Percentiles rank a stretch among this genome's conserved stretches.
Conservation (phyloP, 495 filamentous ascomycete species). For the Annulohypoxylon bovei region DNA sequence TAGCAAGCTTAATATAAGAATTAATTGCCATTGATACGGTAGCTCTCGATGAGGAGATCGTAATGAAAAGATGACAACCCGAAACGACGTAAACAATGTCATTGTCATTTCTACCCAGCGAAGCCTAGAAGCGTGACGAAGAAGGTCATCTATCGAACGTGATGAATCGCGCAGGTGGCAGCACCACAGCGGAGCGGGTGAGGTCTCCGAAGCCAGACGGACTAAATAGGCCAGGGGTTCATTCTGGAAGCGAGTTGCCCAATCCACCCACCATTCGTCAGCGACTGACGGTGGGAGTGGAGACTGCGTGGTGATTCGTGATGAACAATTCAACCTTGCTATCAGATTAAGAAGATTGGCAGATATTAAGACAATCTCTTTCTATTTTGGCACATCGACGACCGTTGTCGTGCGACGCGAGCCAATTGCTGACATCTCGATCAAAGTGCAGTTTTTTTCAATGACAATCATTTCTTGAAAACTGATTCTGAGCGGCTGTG, state of each 20-base stretch:
- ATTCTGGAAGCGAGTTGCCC: slow-evolving; percentile 12
- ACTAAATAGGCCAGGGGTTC: neutral
- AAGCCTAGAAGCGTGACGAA: slow-evolving; percentile 22
- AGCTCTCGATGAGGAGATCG: slow-evolving; percentile 13
- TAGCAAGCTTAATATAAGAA: slow-evolving; percentile 6
- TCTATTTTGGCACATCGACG: slow-evolving; percentile 21
- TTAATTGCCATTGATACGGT: slow-evolving; percentile 9
- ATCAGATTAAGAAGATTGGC: slow-evolving; percentile 34
- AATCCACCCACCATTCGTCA: slow-evolving; percentile 28
- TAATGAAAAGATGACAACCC: slow-evolving; percentile 13
- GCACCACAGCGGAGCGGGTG: slow-evolving; percentile 10
- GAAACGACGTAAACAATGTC: slow-evolving; percentile 5
- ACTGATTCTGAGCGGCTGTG: neutral
- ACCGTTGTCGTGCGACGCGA: slow-evolving; percentile 31
- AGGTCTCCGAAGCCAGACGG: slow-evolving; percentile 7
- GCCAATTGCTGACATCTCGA: slow-evolving; percentile 32
- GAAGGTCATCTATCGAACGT: slow-evolving; percentile 19
- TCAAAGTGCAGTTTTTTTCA: slow-evolving; percentile 21
- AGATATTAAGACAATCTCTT: slow-evolving; percentile 20
- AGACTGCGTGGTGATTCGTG: slow-evolving; percentile 2
- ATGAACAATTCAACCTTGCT: slow-evolving; percentile 20
- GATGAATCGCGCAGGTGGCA: neutral
- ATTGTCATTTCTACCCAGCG: slow-evolving; percentile 2
- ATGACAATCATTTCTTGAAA: slow-evolving; percentile 4
- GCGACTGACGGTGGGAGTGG: slow-evolving; percentile 21